Evolutionary conservation across 768 basidiomycete genomes (phyloP), one percentile per base, ranked within the genome.

Genomic region (Pholiota molesta): DNA sequence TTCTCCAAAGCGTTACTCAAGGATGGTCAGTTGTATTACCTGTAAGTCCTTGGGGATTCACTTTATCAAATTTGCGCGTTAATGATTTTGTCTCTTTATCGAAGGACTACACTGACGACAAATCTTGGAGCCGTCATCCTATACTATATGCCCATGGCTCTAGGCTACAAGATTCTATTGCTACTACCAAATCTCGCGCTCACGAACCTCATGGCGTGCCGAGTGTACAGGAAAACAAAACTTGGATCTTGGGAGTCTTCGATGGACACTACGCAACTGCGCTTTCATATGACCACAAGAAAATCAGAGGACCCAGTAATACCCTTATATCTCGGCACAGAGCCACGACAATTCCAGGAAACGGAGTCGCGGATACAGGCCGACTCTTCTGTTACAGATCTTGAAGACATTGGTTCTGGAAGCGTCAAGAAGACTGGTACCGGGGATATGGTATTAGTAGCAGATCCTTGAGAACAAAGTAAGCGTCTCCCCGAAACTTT

Each of bases 11-110:
- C 19, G 6, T 26, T 56, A 16, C 55, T 56, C 5, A 11, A 26
- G 26, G 55, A 56, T 42, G 40, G 55, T 3, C 40, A 56, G 40
- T 14, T 33, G 37, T 55, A 55, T 55, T 55, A 55, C 23, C n/a
- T 55, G 53, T 55, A 31, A 55, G 53, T 37, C 17, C 7, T 23
- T 16, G 2, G 42, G 42, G 16, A 44, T 19, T 1, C 5, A 16
- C 31, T 31, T n/a, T 35, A 31, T 29, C 5, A 7, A 29, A 35
- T 53, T 9, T 2, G 5, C 13, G 14, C 14, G 13, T 13, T 37
- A 4, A 37, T 16, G 5, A 37, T 13, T 11, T 16, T 13, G 3
- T 37, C 10, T 37, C 11, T 37, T 21, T 7, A 44, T 16, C 8
- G 9, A 3, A 44, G 42, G 42, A 44, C 42, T 3, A 19, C 42